Base-by-base conservation (phyloP, 768 basidiomycete genomes). In the Hericium alpestre region DNA sequence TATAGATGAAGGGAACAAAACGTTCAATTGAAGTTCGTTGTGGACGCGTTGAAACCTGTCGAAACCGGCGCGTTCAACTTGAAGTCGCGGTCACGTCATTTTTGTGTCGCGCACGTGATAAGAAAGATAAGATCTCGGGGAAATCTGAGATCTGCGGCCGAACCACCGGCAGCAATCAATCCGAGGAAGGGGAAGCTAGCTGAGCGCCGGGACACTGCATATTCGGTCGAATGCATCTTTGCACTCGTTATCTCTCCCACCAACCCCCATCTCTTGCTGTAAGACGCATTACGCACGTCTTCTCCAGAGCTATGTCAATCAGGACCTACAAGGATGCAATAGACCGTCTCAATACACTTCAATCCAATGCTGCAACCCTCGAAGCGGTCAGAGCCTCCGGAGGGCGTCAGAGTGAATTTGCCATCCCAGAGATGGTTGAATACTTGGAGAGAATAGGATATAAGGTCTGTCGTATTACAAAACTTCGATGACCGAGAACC, bases 321-420 rank as follows among this genome's bases (percentile, higher is more conserved):
- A 75, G 80, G 63, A 78, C 82, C 3, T 93, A 92, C 66, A 74
- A 76, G 64, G 84, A 90, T 62, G 90, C 90, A 0, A 73, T 93
- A 46, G 78, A 82, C 47, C 73, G 76, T 58, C 76, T 93, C 51
- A 93, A 93, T 69, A 76, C 85, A 39, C 75, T 92, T 2, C 94
- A 99, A 69, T 88, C 87, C 27, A 99, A 98, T 76, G 93, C 93
- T 16, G 90, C 93, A n/a, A 81, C 84, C 20, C 76, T 99, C 22
- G 92, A 93, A 27, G 89, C 88, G 18, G 78, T 86, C 38, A 83
- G 89, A 40, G 84, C 86, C 38, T 80, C 84, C 7, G 88, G 90
- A 2, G 82, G 81, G 4, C 76, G 75, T 27, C 71, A 76, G 51
- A 78, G 71, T 55, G 71, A 72, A 37, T 79, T 81, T 64, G 87